phyloP scores from a whole-genome alignment of 768 basidiomycete genomes.

The Auriscalpium orientale region DNA sequence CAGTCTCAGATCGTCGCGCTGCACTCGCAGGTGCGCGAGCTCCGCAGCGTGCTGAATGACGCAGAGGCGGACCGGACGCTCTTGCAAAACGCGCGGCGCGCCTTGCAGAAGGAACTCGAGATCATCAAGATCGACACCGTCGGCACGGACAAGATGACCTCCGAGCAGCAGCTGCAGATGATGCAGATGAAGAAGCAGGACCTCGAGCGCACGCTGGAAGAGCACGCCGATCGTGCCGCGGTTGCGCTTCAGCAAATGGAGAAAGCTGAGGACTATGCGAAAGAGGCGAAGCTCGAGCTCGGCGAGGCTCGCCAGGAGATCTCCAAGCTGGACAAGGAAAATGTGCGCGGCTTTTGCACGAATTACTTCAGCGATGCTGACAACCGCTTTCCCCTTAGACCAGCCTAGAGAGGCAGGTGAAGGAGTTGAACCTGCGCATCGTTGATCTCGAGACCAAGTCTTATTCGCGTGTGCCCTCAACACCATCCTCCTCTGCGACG shows the following conservation, averaged over 20 bases:
- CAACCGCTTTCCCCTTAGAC: constrained; percentile 39
- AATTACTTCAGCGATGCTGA: neutral
- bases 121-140: constrained; percentile 70
- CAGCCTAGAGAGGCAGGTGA: constrained; percentile 76
- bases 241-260: constrained; percentile 74
- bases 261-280: constrained; percentile 70
- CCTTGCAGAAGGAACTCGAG: constrained; percentile 74
- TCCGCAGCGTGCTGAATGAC: constrained; percentile 75
- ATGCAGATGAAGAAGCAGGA: constrained; percentile 78
- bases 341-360: constrained; percentile 37
- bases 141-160: constrained; percentile 60
- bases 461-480: constrained; percentile 50
- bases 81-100: constrained; percentile 74
- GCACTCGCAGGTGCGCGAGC: constrained; percentile 80
- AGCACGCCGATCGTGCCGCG: constrained; percentile 65
- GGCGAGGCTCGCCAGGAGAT: constrained; percentile 75
- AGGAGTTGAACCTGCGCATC: constrained; percentile 76
- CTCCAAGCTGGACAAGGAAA: constrained; percentile 68
- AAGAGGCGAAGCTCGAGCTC: constrained; percentile 69
- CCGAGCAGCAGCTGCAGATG: constrained; percentile 68
- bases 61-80: constrained; percentile 76
- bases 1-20: constrained; percentile 78
- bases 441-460: constrained; percentile 79
- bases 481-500: constrained; percentile 33
- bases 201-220: constrained; percentile 68